These are phyloP conservation scores for Kodamaea neixiangensis DNA, from an alignment of 805 yeast genomes.

Conservation along the genomic window DNA sequence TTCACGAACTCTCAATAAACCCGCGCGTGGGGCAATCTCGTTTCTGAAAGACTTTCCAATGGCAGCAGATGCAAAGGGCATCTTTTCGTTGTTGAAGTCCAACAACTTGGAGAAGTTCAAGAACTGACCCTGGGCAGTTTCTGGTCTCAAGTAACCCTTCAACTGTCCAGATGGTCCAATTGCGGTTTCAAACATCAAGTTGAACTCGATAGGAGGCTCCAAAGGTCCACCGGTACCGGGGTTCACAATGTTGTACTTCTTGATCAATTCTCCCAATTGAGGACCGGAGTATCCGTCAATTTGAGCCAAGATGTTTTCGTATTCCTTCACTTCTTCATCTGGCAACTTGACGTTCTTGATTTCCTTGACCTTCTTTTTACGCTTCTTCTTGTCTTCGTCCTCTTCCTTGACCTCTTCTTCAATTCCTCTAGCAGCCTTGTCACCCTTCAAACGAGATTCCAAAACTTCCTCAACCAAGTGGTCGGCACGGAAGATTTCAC, in stretches of 20 bases:
- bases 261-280: conserved; percentile 86
- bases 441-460: conserved; percentile 95
- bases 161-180: conserved; percentile 98
- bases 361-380: conserved; percentile 80
- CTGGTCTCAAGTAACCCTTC: conserved; percentile 96
- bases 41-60: conserved; percentile 98
- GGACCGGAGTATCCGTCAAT: conserved; percentile 95
- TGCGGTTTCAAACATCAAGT: conserved; percentile 98
- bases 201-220: conserved; percentile 92
- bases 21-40: conserved; percentile 98
- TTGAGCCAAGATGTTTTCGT: conserved; percentile 83
- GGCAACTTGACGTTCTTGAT: conserved; percentile 94
- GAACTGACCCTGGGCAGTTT: conserved; percentile 99
- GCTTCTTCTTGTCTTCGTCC: conserved; percentile 70
- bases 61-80: conserved; percentile 99
- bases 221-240: conserved; percentile 87
- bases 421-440: conserved; percentile 92
- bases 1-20: conserved; percentile 96
- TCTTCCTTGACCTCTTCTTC: conserved; percentile 53
- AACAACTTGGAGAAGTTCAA: conserved; percentile 90
- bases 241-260: conserved; percentile 79
- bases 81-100: conserved; percentile 91
- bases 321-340: conserved; percentile 75
- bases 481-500: conserved; percentile 98
- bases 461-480: conserved; percentile 97